Evolutionary conservation across 2,329 filamentous ascomycete genomes (phyloP).

Genomic region (Calcarisporium arbuscula): DNA sequence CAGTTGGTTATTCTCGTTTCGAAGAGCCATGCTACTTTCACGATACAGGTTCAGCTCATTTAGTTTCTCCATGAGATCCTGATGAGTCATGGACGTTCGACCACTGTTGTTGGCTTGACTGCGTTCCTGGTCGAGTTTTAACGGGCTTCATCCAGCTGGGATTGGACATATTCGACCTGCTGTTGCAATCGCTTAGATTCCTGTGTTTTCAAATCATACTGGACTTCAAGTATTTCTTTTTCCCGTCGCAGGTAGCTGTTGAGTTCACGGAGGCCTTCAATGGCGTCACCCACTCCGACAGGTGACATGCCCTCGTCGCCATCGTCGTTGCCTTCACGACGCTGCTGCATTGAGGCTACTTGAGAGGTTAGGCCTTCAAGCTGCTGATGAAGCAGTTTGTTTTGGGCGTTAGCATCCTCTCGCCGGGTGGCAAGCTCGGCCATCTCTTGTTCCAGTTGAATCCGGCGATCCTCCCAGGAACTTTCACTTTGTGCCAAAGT

Average conservation of each 20-base stretch:
- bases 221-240: conserved; percentile 97
- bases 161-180: conserved; percentile 79
- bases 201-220: conserved; percentile 81
- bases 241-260: conserved; percentile 88
- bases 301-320: conserved; percentile 48
- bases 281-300: conserved; percentile 49
- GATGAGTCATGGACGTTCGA: conserved; percentile 70
- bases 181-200: conserved; percentile 86
- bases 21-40: conserved; percentile 86
- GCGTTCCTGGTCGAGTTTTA: conserved; percentile 88
- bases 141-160: conserved; percentile 82
- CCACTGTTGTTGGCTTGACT: conserved; percentile 67
- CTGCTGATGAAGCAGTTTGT: conserved; percentile 83
- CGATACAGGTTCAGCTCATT: conserved; percentile 94
- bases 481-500: conserved; percentile 73
- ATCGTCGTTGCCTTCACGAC: conserved; percentile 49
- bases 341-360: conserved; percentile 73
- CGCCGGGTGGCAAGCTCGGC: conserved; percentile 69
- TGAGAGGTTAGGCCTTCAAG: conserved; percentile 77
- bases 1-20: conserved; percentile 76
- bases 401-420: conserved; percentile 82
- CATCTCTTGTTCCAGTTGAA: conserved; percentile 78
- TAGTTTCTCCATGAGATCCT: conserved; percentile 87
- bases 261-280: conserved; percentile 79
- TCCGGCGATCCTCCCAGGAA: conserved; percentile 80